Conservation (phyloP, 2,329 filamentous ascomycete species). For the Geosmithia morbida region DNA sequence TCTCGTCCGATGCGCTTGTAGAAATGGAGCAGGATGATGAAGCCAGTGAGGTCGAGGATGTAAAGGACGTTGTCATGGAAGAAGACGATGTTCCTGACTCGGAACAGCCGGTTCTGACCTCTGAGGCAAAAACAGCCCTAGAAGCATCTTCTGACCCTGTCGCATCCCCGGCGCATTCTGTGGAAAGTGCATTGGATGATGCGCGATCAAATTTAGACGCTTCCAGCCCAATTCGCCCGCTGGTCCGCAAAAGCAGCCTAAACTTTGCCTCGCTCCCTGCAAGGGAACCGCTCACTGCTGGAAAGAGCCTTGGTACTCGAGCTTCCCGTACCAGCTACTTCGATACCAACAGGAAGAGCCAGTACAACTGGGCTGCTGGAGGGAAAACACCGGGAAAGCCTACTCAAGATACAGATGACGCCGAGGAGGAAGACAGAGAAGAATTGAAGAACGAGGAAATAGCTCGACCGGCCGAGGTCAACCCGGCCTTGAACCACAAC, state of each 20-base stretch:
- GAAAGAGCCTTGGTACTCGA: conserved; percentile 67
- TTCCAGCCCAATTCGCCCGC: conserved; percentile 61
- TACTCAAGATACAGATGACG: conserved; percentile 24
- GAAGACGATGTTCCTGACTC: not conserved
- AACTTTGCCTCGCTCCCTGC: conserved; percentile 89
- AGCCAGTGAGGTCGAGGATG: conserved; percentile 8
- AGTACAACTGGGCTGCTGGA: conserved; percentile 58
- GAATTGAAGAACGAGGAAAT: conserved; percentile 12
- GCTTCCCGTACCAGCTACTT: conserved; percentile 66
- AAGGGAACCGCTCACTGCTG: conserved; percentile 69
- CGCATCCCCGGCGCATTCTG: not conserved
- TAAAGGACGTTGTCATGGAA: not conserved
- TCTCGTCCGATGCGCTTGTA: conserved; percentile 3
- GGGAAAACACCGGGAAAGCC: conserved; percentile 53
- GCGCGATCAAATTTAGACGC: conserved; percentile 49
- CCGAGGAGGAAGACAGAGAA: conserved; percentile 35
- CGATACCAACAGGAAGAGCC: conserved; percentile 58
- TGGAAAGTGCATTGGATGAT: conserved; percentile 21
- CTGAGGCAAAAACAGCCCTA: not conserved
- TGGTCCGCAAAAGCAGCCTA: conserved; percentile 84
- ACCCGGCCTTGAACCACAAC: conserved; percentile 38
- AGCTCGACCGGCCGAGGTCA: conserved; percentile 15
- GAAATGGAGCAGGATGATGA: conserved; percentile 1
- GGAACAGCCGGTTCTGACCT: not conserved
- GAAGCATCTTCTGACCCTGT: not conserved